Percentiles rank a stretch among this genome's conserved stretches.
Evolutionary conservation across 306 rosid species (phyloP).

Genomic region (Argentina anserina): DNA sequence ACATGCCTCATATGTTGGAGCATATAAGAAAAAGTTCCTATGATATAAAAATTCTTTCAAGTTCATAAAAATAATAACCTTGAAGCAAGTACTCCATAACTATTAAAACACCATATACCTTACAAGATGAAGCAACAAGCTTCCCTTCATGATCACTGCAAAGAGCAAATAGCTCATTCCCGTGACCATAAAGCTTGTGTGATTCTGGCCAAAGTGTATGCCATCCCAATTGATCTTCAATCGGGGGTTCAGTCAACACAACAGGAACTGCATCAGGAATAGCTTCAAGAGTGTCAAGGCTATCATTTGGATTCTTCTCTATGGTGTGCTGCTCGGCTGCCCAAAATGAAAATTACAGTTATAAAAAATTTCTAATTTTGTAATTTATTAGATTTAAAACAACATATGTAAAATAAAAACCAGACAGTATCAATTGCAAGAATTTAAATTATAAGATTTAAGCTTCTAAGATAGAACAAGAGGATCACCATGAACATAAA

Average conservation of each 20-base stretch:
- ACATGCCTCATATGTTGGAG: neutral
- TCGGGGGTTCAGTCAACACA: slow-evolving; percentile 80
- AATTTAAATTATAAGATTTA: neutral
- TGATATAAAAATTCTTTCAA: neutral
- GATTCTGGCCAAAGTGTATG: slow-evolving; percentile 99
- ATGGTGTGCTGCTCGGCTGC: slow-evolving; percentile 55
- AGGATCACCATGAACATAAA: slow-evolving; percentile 67
- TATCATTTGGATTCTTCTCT: slow-evolving; percentile 52
- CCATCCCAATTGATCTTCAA: slow-evolving; percentile 97
- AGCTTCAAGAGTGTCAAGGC: slow-evolving; percentile 74
- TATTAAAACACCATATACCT: slow-evolving; percentile 48
- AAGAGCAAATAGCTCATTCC: slow-evolving; percentile 83
- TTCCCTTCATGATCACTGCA: slow-evolving; percentile 84
- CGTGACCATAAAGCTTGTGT: slow-evolving; percentile 96
- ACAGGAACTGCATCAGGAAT: slow-evolving; percentile 89
- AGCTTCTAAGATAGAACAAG: slow-evolving; percentile 11
- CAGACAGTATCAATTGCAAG: neutral
- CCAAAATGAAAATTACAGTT: neutral
- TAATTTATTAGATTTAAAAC: neutral
- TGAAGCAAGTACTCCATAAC: neutral
- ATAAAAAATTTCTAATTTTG: slow-evolving; percentile 10
- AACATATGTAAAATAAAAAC: neutral
- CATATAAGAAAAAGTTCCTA: neutral
- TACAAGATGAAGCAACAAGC: slow-evolving; percentile 92
- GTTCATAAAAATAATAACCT: neutral